phyloP scores from a whole-genome alignment of 306 rosid genomes.

The Fagus sylvatica region DNA sequence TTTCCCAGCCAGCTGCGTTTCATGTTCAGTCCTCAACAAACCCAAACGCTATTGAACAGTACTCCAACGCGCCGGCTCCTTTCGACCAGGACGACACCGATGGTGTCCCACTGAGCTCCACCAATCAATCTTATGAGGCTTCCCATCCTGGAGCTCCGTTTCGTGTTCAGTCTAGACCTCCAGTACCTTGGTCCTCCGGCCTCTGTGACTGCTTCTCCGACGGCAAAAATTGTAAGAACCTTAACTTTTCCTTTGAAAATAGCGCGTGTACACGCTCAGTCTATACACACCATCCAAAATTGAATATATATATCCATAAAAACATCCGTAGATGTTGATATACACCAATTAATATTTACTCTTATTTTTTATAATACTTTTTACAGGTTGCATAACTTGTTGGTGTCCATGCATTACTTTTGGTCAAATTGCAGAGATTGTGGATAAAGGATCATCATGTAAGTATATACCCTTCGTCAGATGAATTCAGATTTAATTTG shows the following conservation, averaged over 20 bases:
- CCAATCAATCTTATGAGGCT: neutral
- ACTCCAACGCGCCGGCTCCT: neutral
- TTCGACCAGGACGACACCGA: neutral
- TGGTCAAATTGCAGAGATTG: slow-evolving; percentile 25
- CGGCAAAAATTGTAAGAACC: neutral
- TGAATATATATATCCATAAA: neutral
- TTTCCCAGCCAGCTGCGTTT: neutral
- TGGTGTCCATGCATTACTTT: slow-evolving; percentile 18
- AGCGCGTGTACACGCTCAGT: neutral
- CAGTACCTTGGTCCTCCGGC: slow-evolving; percentile 17
- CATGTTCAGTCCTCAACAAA: neutral
- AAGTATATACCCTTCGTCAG: neutral
- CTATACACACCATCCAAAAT: too few relatives aligned
- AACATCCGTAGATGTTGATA: too few relatives aligned
- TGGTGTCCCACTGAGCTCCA: neutral
- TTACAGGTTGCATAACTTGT: slow-evolving; percentile 1
- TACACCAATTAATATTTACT: too few relatives aligned
- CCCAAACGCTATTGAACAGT: neutral
- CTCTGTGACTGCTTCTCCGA: slow-evolving; percentile 22
- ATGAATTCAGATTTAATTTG: too few relatives aligned
- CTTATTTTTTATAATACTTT: neutral
- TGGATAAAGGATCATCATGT: slow-evolving; percentile 18
- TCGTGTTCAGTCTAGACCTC: neutral
- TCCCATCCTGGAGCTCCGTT: neutral
- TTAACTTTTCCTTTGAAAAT: neutral